Evolutionary conservation across 2,329 filamentous ascomycete genomes (phyloP).

Genomic region (Cercospora sojina): DNA sequence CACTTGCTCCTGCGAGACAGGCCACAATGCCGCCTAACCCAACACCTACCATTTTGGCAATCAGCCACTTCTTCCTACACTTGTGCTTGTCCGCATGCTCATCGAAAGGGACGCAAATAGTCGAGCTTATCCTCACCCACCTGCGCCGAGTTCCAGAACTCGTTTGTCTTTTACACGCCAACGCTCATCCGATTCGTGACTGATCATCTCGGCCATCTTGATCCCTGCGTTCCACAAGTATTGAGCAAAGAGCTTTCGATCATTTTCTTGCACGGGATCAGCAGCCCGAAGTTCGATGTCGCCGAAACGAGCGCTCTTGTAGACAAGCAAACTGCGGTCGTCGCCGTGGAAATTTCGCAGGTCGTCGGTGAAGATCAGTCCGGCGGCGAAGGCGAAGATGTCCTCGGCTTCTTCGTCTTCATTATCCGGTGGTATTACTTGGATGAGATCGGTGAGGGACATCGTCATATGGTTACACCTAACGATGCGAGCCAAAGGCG

Average conservation of each 20-base stretch:
- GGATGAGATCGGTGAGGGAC: conserved; percentile 33
- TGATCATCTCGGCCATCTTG: conserved; percentile 47
- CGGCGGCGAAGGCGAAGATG: conserved; percentile 58
- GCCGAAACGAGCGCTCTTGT: conserved; percentile 44
- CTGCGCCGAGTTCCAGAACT: conserved; percentile 67
- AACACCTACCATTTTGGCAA: conserved; percentile 39
- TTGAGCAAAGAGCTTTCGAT: conserved; percentile 65
- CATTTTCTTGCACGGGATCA: conserved; percentile 52
- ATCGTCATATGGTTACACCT: conserved; percentile 10
- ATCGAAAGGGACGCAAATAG: neutral
- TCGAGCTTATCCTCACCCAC: conserved; percentile 42
- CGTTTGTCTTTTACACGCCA: conserved; percentile 53
- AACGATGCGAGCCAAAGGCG: neutral
- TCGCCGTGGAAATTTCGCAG: conserved; percentile 66
- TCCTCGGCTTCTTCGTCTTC: conserved; percentile 29
- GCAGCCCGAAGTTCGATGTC: conserved; percentile 45
- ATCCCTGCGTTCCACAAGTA: conserved; percentile 69
- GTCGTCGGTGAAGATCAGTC: conserved; percentile 68
- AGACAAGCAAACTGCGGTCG: conserved; percentile 57
- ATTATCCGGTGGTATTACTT: conserved; percentile 26
- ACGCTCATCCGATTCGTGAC: conserved; percentile 36
- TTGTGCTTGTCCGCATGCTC: neutral
- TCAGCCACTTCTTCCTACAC: conserved; percentile 28
- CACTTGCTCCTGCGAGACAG: conserved; percentile 45
- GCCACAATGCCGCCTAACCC: conserved; percentile 51